A percentile compares a stretch with the other conserved stretches of the same genome.
Evolutionary conservation across 192 early-diverging fungal species (phyloP).

Genomic region (Physocladia obscura): DNA sequence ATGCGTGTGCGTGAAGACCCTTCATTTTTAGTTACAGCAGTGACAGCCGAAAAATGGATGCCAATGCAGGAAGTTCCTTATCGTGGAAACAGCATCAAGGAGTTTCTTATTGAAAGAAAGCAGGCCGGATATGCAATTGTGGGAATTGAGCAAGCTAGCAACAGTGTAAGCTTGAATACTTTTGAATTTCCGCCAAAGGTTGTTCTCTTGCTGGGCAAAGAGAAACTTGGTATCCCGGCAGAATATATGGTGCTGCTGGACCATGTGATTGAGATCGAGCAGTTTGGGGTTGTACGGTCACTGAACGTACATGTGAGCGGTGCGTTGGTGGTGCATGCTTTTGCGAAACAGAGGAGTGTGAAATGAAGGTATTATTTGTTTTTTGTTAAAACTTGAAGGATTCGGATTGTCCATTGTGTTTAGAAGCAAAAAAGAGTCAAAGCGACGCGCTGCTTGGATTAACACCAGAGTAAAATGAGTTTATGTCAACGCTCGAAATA

Average conservation of each 20-base stretch:
- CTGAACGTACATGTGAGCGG: slow-evolving; percentile 66
- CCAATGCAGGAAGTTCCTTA: slow-evolving; percentile 50
- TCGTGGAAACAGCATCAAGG: background rate
- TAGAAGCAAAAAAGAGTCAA: too few species aligned
- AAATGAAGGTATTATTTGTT: too few species aligned
- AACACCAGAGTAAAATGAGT: too few species aligned
- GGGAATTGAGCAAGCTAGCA: slow-evolving; percentile 63
- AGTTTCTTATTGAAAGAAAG: slow-evolving; percentile 50
- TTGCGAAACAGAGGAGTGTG: slow-evolving; percentile 42
- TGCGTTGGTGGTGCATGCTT: slow-evolving; percentile 57
- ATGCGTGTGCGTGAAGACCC: slow-evolving; percentile 52
- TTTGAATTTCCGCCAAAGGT: slow-evolving; percentile 58
- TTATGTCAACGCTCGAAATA: too few species aligned
- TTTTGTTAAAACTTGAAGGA: too few species aligned
- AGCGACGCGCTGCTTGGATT: too few species aligned
- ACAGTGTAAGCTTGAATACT: slow-evolving; percentile 46
- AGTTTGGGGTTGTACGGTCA: slow-evolving; percentile 57
- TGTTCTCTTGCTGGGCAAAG: slow-evolving; percentile 54
- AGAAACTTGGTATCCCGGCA: slow-evolving; percentile 56
- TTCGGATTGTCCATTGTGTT: too few species aligned
- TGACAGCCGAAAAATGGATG: slow-evolving; percentile 64
- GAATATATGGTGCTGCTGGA: slow-evolving; percentile 54
- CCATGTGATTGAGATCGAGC: slow-evolving; percentile 58
- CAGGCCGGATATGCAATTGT: slow-evolving; percentile 50
- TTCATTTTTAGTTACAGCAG: slow-evolving; percentile 47